Base-by-base conservation (phyloP, 2,329 filamentous ascomycete genomes). In the Aspergillus spinulosporus region DNA sequence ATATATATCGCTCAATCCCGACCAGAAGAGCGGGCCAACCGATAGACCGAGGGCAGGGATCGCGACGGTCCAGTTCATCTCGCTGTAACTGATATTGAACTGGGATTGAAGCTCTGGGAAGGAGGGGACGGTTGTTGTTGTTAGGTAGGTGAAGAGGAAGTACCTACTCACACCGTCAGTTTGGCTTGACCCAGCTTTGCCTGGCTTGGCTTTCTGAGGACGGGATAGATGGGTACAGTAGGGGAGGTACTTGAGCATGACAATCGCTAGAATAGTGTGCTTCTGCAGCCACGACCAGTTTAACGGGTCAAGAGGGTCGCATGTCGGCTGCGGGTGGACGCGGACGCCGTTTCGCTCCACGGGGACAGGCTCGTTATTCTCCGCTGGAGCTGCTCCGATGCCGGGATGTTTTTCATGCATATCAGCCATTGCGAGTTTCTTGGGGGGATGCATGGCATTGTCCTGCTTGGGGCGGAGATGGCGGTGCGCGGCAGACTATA, bases 101-200 rank as follows among this genome's bases (percentile, higher is more conserved):
- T 78, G 71, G 2, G 74, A 68, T 62, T 84, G 76, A 21, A 84
- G 73, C 21, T 75, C 69, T 1, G 75, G 67, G 59, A 83, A 84
- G 0, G 81, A 82, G 2, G 82, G 80, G 1, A 84, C 79, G 0
- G 81, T 82, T 0, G 79, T 82, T 1, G 81, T 84, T 0, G 82
- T 84, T 58, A 84, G 75, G 68, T 83, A 84, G 12, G 82, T 84
- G 70, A 84, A 82, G 59, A 84, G 70, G 63, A 84, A 84, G 62
- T 83, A 82, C 59, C 78, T 81, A 40, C 11, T 5, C 12, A 40
- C 21, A 21, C 21, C 21, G 21, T 21, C 21, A 21, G 21, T 21
- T 21, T 21, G 21, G 21, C 5, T 11, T 34, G 5, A 12, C 7
- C 45, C 21, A 21, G 21, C 21, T 21, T 21, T 21, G 21, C 21